Evolutionary conservation across 2,329 filamentous ascomycete species (phyloP).

Genomic region (Pseudocercospora vitis): DNA sequence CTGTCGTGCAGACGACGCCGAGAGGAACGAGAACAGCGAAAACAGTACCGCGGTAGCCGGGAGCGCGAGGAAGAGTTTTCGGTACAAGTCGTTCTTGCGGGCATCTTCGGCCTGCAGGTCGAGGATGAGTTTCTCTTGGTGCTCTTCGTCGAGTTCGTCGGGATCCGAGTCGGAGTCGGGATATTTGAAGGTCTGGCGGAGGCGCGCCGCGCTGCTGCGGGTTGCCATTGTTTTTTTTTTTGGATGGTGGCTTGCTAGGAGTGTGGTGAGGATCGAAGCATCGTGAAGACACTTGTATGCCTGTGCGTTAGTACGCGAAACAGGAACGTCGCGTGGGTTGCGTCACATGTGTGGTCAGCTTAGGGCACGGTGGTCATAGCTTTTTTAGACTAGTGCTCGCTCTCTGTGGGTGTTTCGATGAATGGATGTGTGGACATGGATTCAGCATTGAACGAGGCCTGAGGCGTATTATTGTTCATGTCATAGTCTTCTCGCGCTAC

Average conservation of each 20-base stretch:
- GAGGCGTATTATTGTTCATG: neutral
- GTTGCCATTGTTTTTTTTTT: slow-evolving; percentile 10
- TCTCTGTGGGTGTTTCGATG: neutral
- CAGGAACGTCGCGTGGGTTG: neutral
- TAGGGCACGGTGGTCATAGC: neutral
- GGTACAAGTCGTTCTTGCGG: slow-evolving; percentile 38
- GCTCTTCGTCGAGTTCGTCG: slow-evolving; percentile 68
- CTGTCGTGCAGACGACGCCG: slow-evolving; percentile 39
- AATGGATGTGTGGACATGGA: neutral
- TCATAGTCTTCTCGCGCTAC: slow-evolving; percentile 9
- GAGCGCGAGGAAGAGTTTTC: slow-evolving; percentile 57
- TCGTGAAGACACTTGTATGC: too few relatives aligned
- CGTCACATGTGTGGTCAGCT: neutral
- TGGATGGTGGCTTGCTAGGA: neutral
- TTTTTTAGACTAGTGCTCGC: too few relatives aligned
- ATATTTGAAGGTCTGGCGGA: slow-evolving; percentile 77
- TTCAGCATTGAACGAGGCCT: neutral
- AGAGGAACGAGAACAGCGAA: slow-evolving; percentile 54
- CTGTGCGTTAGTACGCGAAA: too few relatives aligned
- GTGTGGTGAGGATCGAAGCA: neutral
- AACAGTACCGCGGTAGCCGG: slow-evolving; percentile 58
- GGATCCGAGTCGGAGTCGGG: slow-evolving; percentile 62
- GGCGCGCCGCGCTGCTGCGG: slow-evolving; percentile 24
- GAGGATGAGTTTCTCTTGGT: slow-evolving; percentile 65
- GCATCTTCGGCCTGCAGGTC: slow-evolving; percentile 56